phyloP scores from a whole-genome alignment of 257 asterid species.

The Datura wrightii region DNA sequence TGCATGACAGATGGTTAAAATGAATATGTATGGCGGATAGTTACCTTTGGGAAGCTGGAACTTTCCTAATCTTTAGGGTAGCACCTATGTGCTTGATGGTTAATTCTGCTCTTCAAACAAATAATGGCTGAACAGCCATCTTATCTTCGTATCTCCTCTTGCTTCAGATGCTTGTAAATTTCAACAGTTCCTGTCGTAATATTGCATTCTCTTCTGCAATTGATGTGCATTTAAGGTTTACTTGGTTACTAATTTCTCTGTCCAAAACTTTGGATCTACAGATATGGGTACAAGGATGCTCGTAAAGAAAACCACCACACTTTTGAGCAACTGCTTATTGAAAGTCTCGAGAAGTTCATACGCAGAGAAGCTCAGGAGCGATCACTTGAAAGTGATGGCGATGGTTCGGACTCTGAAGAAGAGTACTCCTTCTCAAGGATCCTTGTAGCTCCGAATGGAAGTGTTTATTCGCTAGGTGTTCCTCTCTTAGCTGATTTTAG shows the following conservation, averaged over 20 bases:
- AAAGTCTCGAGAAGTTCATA: conserved; percentile 89
- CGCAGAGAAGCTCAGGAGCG: conserved; percentile 96
- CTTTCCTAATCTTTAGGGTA: neutral
- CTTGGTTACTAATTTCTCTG: conserved; percentile 20
- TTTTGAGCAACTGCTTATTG: conserved; percentile 92
- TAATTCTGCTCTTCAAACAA: conserved; percentile 24
- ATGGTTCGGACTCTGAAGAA: conserved; percentile 66
- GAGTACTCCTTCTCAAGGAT: conserved; percentile 68
- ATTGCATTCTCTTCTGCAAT: conserved; percentile 23
- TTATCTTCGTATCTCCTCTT: neutral
- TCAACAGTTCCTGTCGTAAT: neutral
- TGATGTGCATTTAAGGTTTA: conserved; percentile 12
- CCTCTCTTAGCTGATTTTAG: conserved; percentile 83
- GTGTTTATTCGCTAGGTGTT: conserved; percentile 80
- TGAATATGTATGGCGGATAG: neutral
- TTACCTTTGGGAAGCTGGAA: conserved; percentile 24
- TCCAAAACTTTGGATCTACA: conserved; percentile 42
- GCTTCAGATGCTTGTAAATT: conserved; percentile 1
- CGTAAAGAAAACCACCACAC: conserved; percentile 92
- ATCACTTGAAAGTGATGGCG: conserved; percentile 86
- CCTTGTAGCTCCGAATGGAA: conserved; percentile 88
- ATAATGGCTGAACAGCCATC: neutral
- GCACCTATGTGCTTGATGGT: conserved; percentile 5
- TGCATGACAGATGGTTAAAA: neutral
- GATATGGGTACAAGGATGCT: conserved; percentile 97